These are phyloP conservation scores for Ustilago vetiveriae DNA, from an alignment of 1,284 basidiomycete species.

Conservation along the genomic window DNA sequence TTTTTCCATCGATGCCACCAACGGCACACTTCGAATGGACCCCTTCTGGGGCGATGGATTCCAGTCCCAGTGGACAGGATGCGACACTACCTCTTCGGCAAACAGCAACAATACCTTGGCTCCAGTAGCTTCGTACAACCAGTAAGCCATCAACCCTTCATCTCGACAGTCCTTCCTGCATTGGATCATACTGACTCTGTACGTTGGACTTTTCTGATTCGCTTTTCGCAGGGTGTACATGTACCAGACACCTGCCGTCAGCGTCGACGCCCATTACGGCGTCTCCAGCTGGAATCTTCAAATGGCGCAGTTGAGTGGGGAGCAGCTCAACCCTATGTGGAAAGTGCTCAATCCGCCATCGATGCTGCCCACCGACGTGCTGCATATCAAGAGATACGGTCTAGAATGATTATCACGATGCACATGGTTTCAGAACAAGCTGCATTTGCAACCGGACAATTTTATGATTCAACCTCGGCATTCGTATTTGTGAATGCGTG, in stretches of 20 bases:
- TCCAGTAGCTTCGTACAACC: conserved; percentile 25
- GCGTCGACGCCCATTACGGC: conserved; percentile 17
- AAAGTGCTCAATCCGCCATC: conserved; percentile 52
- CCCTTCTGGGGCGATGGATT: conserved; percentile 34
- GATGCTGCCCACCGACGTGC: conserved; percentile 54
- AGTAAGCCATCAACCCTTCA: conserved; percentile 1
- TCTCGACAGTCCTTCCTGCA: background rate
- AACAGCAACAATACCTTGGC: conserved; percentile 26
- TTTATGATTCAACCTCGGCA: conserved; percentile 10
- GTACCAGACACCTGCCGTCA: conserved; percentile 16
- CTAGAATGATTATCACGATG: conserved; percentile 13
- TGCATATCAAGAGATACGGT: conserved; percentile 40
- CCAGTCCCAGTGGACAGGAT: conserved; percentile 24
- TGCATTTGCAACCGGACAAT: conserved; percentile 8
- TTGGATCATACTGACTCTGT: background rate
- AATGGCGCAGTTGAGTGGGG: conserved; percentile 28
- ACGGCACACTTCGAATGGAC: conserved; percentile 31
- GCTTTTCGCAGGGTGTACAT: conserved; percentile 11
- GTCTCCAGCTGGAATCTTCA: conserved; percentile 18
- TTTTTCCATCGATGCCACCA: conserved; percentile 17
- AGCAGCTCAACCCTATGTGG: conserved; percentile 35
- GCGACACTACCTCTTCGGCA: conserved; percentile 25
- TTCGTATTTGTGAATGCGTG: too few relatives aligned
- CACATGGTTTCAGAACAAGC: background rate
- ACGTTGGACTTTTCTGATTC: too few relatives aligned